phyloP scores from a whole-genome alignment of 192 early-diverging fungal species.

The Umbelopsis vinacea region DNA sequence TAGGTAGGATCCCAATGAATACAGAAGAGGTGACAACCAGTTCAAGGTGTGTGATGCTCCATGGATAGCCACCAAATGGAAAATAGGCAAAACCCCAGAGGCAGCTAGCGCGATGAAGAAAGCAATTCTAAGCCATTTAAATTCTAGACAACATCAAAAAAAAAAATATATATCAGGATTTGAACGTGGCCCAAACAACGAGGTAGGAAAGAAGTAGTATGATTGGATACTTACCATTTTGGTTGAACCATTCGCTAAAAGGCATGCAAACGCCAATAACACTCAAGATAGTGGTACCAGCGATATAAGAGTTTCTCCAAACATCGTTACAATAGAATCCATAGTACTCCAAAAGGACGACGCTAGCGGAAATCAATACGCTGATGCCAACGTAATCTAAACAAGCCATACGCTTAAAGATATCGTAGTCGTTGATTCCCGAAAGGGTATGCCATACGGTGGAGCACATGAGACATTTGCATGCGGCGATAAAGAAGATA shows the following conservation, averaged over 20 bases:
- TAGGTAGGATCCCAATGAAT: conserved; percentile 56
- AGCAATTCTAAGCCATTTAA: conserved; percentile 51
- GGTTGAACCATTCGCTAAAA: conserved; percentile 58
- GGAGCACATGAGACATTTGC: conserved; percentile 63
- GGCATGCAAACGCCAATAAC: conserved; percentile 54
- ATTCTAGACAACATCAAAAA: conserved; percentile 19
- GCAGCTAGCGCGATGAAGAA: conserved; percentile 58
- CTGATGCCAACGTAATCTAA: conserved; percentile 69
- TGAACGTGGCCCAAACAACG: neutral
- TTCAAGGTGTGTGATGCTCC: conserved; percentile 41
- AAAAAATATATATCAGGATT: no score
- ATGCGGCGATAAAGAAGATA: conserved; percentile 63
- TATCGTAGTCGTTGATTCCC: conserved; percentile 53
- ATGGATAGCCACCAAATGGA: conserved; percentile 50
- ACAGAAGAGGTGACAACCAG: conserved; percentile 56
- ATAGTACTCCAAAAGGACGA: conserved; percentile 63
- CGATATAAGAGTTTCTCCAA: conserved; percentile 53
- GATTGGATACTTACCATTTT: conserved; percentile 32
- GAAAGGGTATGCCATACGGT: conserved; percentile 63
- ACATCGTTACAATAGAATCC: conserved; percentile 56
- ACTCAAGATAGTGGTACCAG: conserved; percentile 48
- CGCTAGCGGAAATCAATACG: conserved; percentile 60
- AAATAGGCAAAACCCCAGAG: conserved; percentile 53
- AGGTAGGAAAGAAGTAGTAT: neutral
- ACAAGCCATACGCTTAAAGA: conserved; percentile 55